Conservation (phyloP, 2,329 filamentous ascomycete species). For the Hortaea sp. region DNA sequence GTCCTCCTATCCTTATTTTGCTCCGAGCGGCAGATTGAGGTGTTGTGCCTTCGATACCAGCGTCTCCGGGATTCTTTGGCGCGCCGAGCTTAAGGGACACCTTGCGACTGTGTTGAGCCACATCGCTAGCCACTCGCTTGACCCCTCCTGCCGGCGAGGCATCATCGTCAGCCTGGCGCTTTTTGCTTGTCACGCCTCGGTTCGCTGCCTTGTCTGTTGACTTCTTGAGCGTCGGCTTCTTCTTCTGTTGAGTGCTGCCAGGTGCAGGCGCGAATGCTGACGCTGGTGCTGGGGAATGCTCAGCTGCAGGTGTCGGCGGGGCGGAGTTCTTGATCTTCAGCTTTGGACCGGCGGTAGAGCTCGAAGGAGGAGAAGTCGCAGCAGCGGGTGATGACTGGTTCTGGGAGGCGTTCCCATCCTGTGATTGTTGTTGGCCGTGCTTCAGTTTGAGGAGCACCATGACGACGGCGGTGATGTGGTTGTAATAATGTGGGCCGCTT, state of each 20-base stretch:
- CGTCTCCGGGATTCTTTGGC: background rate
- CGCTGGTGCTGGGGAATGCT: constrained; percentile 17
- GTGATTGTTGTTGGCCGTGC: background rate
- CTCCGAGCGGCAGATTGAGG: background rate
- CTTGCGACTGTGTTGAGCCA: constrained; percentile 16
- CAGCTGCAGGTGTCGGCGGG: constrained; percentile 18
- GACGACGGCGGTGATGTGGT: constrained; percentile 2
- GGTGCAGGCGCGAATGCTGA: constrained; percentile 9
- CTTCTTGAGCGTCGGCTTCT: constrained; percentile 2
- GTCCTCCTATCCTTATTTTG: background rate
- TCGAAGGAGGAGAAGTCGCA: constrained; percentile 7
- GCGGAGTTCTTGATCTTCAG: constrained; percentile 15
- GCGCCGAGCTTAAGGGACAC: constrained; percentile 22
- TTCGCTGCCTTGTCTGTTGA: constrained; percentile 13
- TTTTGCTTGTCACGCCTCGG: constrained; percentile 16
- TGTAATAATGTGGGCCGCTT: constrained; percentile 1
- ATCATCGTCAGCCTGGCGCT: constrained; percentile 25
- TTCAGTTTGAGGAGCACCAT: constrained; percentile 8
- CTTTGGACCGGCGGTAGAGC: constrained; percentile 8
- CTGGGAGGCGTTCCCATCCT: background rate
- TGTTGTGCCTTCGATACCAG: background rate
- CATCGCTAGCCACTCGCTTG: constrained; percentile 19
- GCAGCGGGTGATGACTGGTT: constrained; percentile 5
- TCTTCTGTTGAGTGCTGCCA: background rate
- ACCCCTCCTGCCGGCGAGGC: constrained; percentile 18